These are phyloP conservation scores for Lachnellula hyalina DNA, from an alignment of 2,329 filamentous ascomycete species.

Conservation along the genomic window DNA sequence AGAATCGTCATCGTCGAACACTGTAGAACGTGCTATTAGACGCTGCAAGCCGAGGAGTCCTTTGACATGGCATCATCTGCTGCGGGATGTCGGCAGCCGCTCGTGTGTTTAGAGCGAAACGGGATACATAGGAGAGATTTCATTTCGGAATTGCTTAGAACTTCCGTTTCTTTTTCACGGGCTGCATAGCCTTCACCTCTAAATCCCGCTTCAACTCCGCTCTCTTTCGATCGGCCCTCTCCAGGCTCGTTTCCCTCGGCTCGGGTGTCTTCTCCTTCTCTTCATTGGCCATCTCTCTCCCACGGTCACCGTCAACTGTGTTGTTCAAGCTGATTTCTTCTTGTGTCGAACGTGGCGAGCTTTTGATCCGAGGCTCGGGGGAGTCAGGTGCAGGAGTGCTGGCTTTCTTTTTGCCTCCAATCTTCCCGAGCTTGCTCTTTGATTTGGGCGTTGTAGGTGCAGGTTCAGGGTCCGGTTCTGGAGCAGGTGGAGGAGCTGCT, in stretches of 20 bases:
- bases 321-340: background rate
- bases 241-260: slow-evolving; percentile 26
- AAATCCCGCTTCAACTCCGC: slow-evolving; percentile 26
- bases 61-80: no score
- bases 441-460: background rate
- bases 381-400: background rate
- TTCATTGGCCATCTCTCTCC: slow-evolving; percentile 6
- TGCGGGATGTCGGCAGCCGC: background rate
- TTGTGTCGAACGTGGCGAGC: background rate
- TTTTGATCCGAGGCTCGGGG: background rate
- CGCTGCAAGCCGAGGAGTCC: no score
- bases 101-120: background rate
- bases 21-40: no score
- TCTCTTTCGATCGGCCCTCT: slow-evolving; percentile 30
- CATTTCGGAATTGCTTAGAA: slow-evolving; percentile 20
- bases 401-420: slow-evolving; percentile 13
- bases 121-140: background rate
- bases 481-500: background rate
- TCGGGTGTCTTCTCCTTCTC: slow-evolving; percentile 14
- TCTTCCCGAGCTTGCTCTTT: slow-evolving; percentile 23
- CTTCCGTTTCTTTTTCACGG: slow-evolving; percentile 32
- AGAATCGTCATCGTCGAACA: no score
- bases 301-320: slow-evolving; percentile 8
- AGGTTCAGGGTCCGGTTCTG: background rate
- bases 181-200: slow-evolving; percentile 29